Conservation (phyloP, 1,139 yeast genomes). For the Pichia sp. region DNA sequence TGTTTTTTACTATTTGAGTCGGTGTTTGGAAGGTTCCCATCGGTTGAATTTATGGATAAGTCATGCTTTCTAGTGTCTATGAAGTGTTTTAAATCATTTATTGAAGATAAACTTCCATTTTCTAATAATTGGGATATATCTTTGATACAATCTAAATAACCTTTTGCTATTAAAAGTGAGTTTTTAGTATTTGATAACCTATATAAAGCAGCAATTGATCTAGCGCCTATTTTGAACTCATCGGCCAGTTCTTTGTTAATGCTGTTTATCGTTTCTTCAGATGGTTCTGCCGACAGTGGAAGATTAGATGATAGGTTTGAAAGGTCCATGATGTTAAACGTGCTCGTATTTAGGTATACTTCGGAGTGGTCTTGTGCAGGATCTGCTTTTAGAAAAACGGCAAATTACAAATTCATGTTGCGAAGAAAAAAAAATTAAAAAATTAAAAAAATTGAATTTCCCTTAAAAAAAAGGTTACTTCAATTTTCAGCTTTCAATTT, state of each 20-base stretch:
- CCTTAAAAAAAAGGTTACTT: not conserved
- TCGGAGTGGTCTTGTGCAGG: not conserved
- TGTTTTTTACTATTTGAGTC: not conserved
- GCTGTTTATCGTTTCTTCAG: constrained; percentile 38
- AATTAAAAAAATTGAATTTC: not conserved
- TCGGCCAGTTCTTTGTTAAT: constrained; percentile 40
- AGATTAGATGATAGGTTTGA: constrained; percentile 47
- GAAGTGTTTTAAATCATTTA: constrained; percentile 5
- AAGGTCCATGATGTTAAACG: constrained; percentile 37
- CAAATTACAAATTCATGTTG: not conserved
- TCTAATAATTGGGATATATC: constrained; percentile 45
- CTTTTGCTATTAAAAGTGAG: constrained; percentile 40
- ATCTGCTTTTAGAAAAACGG: not conserved
- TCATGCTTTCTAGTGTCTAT: constrained; percentile 3
- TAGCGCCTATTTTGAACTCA: constrained; percentile 59
- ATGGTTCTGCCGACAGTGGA: constrained; percentile 44
- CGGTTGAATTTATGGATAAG: not conserved
- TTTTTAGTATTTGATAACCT: constrained; percentile 44
- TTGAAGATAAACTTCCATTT: not conserved
- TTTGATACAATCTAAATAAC: constrained; percentile 52
- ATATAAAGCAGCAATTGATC: constrained; percentile 57
- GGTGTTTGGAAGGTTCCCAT: not conserved
- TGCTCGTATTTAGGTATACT: not conserved
- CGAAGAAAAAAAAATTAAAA: not conserved
- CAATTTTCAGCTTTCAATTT: not conserved